These are phyloP conservation scores for Penicillium coprophilum DNA, from an alignment of 495 filamentous ascomycete genomes.

Conservation along the genomic window DNA sequence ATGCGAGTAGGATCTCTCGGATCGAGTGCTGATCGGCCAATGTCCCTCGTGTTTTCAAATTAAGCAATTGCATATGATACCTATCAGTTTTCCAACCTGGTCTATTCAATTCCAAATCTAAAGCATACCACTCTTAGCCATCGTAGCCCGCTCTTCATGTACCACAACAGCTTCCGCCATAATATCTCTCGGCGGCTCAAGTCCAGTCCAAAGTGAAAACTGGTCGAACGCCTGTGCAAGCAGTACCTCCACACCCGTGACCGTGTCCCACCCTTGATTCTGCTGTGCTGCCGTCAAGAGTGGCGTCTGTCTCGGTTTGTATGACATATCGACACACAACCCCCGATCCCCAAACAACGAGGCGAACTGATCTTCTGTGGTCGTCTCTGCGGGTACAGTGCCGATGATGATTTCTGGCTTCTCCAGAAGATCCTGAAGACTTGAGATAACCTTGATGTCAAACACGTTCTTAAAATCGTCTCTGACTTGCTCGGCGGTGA, in stretches of 20 bases:
- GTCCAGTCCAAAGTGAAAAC: conserved; percentile 67
- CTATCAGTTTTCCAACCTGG: not conserved
- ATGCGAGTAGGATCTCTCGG: not conserved
- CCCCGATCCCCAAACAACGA: conserved; percentile 19
- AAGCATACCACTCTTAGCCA: conserved; percentile 7
- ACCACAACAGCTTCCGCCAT: conserved; percentile 16
- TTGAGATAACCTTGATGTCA: too few species aligned
- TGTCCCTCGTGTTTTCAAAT: not conserved
- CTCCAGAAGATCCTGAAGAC: too few species aligned
- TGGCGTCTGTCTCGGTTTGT: conserved; percentile 63
- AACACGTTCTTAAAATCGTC: too few species aligned
- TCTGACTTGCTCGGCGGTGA: too few species aligned
- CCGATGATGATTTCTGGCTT: too few species aligned
- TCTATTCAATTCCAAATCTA: not conserved
- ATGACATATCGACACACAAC: conserved; percentile 52
- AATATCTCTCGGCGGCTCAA: conserved; percentile 22
- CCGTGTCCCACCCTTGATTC: conserved; percentile 59
- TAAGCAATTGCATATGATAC: not conserved
- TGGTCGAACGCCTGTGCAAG: conserved; percentile 71
- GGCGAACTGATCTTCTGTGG: conserved; percentile 16
- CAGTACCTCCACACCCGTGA: conserved; percentile 69
- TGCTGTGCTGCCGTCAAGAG: conserved; percentile 49
- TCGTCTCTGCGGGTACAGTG: conserved; percentile 30
- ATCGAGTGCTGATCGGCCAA: not conserved
- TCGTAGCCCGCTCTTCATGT: conserved; percentile 7